Base-by-base conservation (phyloP, 805 yeast species). In the Jamesozyma spencerorum region DNA sequence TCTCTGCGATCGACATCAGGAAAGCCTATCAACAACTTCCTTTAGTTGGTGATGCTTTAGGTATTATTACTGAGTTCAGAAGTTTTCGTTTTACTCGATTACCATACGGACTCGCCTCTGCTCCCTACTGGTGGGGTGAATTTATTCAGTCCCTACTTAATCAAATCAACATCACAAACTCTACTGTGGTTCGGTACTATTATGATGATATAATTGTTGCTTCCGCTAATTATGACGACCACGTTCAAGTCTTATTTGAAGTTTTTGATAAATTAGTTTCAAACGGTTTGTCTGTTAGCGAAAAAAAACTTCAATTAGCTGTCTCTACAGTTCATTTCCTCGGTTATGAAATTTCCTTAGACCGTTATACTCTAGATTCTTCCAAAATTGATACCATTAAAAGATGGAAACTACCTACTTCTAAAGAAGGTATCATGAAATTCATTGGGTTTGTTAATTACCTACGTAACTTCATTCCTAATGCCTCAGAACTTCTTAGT, bases 1-100 rank as follows among this genome's bases (percentile, higher is more conserved):
- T 40, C 33, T 42, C 47, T 15, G 39, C 34, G 17, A 33, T 38
- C 4, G 47, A 38, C 38, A 41, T 38, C 12, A 15, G 44, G 12
- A 40, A 36, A n/a, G 46, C 43, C 4, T 41, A 41, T 17, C 40
- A 36, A 36, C 43, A 43, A 36, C 8, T 39, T 7, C 43, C 46
- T 1, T 6, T 43, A 8, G 36, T 15, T 18, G 46, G 46, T 11
- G 43, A 39, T 19, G 15, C 18, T 15, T 8, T 39, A 3, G 43
- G 43, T 19, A 18, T 39, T 31, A 20, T 43, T 3, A 39, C 40
- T 6, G 44, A 41, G 14, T 35, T 35, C 27, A 43, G 45, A 4
- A 39, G 30, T 20, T 42, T 13, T 19, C 22, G 24, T 27, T 36
- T 39, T 11, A 39, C 37, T 19, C 37, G 35, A 7, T 18, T 34